Evolutionary conservation across 805 yeast species (phyloP).

Genomic region (Alloascoidea hylecoeti): DNA sequence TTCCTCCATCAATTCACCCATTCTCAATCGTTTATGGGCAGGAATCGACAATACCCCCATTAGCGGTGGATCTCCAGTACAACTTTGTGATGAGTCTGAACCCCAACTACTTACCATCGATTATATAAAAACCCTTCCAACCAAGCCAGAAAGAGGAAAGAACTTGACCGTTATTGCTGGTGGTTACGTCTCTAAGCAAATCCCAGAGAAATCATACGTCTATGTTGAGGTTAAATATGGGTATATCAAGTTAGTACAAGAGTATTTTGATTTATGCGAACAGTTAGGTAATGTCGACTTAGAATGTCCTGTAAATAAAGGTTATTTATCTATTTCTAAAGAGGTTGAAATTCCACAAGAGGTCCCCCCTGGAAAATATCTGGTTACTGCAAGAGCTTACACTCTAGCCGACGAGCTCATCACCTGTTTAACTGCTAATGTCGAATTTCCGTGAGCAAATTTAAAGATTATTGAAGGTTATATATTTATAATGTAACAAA

Average conservation of each 20-base stretch:
- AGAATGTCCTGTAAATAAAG: constrained; percentile 70
- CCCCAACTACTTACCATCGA: constrained; percentile 53
- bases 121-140: constrained; percentile 53
- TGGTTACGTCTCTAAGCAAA: constrained; percentile 40
- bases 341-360: constrained; percentile 75
- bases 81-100: constrained; percentile 53
- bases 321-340: constrained; percentile 52
- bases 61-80: constrained; percentile 84
- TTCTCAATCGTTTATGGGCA: no score
- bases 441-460: constrained; percentile 13
- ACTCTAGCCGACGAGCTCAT: constrained; percentile 71
- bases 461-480: no score
- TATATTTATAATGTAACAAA: no score
- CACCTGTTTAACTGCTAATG: constrained; percentile 53
- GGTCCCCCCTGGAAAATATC: constrained; percentile 92
- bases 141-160: constrained; percentile 81
- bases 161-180: constrained; percentile 68
- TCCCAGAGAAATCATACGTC: constrained; percentile 83
- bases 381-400: constrained; percentile 80
- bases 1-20: no score
- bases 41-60: constrained; percentile 38
- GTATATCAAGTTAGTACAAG: constrained; percentile 73
- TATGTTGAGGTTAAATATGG: constrained; percentile 92
- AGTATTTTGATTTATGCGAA: constrained; percentile 89
- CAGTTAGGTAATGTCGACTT: constrained; percentile 71